Conservation (phyloP, 2,329 filamentous ascomycete species). For the Pseudogymnoascus sp. region DNA sequence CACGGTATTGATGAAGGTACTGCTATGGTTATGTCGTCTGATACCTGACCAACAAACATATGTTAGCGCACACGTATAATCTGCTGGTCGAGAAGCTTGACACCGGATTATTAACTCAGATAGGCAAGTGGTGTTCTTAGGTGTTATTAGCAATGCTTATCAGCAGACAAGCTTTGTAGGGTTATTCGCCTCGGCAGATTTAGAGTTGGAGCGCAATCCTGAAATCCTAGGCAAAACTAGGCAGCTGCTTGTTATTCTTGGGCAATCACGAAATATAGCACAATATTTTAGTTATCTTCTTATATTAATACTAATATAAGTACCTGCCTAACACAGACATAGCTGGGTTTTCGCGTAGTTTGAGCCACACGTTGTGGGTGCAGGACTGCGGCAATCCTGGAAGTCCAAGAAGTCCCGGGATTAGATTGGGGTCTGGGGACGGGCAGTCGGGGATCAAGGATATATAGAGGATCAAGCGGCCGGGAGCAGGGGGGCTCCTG, state of each 20-base stretch:
- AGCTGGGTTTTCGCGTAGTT: background rate
- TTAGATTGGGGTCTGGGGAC: background rate
- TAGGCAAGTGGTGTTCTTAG: background rate
- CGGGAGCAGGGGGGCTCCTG: background rate
- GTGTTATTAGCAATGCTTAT: background rate
- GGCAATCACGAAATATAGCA: background rate
- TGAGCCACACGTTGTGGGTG: background rate
- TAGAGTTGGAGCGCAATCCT: background rate
- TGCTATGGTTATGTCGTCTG: background rate
- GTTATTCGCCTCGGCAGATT: background rate
- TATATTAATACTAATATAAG: background rate
- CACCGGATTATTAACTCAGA: background rate
- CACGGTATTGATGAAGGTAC: background rate
- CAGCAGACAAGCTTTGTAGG: background rate
- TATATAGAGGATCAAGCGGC: background rate
- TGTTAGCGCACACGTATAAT: background rate
- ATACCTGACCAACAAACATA: background rate
- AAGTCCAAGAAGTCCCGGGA: background rate
- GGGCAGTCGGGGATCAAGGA: background rate
- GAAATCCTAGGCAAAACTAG: background rate
- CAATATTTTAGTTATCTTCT: background rate
- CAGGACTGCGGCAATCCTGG: background rate
- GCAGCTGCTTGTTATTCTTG: background rate
- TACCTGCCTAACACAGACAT: background rate
- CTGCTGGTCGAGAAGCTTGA: background rate